These are phyloP conservation scores for Aleurites moluccanus DNA, from an alignment of 441 rosid genomes.

Conservation along the genomic window DNA sequence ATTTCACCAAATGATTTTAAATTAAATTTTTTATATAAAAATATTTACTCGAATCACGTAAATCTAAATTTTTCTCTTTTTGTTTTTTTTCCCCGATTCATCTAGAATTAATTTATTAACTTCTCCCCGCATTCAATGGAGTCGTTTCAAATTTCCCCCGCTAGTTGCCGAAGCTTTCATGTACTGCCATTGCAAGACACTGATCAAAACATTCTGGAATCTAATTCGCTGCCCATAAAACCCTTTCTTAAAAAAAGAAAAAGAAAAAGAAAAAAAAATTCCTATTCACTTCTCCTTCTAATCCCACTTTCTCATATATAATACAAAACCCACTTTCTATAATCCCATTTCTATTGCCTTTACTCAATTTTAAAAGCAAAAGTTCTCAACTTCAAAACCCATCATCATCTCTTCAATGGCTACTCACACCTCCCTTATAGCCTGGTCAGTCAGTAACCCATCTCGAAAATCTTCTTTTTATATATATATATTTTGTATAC, in stretches of 20 bases:
- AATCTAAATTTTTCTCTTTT: too few relatives aligned
- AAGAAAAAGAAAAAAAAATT: too few relatives aligned
- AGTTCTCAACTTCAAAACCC: neutral
- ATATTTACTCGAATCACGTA: too few relatives aligned
- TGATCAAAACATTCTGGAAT: neutral
- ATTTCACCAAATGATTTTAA: too few relatives aligned
- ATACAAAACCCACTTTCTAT: neutral
- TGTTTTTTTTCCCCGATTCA: too few relatives aligned
- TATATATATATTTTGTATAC: neutral
- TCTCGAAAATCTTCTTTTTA: neutral
- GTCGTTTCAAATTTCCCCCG: too few relatives aligned
- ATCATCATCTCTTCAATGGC: conserved; percentile 37
- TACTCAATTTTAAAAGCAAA: neutral
- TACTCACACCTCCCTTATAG: conserved; percentile 56
- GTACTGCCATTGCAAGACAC: too few relatives aligned
- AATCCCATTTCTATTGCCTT: neutral
- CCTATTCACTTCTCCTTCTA: too few relatives aligned
- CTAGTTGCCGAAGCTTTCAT: too few relatives aligned
- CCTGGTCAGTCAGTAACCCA: conserved; percentile 46
- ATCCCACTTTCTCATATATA: neutral
- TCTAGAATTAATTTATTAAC: too few relatives aligned
- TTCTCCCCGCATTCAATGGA: too few relatives aligned
- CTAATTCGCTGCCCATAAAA: neutral
- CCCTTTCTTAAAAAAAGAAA: neutral
- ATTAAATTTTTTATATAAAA: too few relatives aligned